phyloP scores from a whole-genome alignment of 164 flowering plant species.

The Tetrastigma voinierianum region DNA sequence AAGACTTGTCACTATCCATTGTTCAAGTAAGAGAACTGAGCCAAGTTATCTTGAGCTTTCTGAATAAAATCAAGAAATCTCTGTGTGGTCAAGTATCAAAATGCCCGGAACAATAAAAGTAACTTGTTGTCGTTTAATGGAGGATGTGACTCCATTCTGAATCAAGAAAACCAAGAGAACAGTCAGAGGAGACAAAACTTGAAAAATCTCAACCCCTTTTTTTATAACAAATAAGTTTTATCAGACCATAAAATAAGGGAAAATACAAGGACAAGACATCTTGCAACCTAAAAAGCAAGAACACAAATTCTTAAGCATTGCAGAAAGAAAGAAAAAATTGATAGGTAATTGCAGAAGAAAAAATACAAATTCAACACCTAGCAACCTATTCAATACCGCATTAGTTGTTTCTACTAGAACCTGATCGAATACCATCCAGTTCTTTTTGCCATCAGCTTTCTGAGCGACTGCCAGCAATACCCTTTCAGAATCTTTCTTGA shows the following conservation, averaged over 20 bases:
- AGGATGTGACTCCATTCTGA: slow-evolving; percentile 80
- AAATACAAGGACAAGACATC: too few species aligned
- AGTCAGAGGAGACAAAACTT: slow-evolving; percentile 7
- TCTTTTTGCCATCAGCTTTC: slow-evolving; percentile 94
- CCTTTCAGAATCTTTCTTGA: slow-evolving; percentile 84
- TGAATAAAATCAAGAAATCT: slow-evolving; percentile 60
- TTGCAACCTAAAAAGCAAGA: too few species aligned
- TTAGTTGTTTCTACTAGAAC: slow-evolving; percentile 49
- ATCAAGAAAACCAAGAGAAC: slow-evolving; percentile 9
- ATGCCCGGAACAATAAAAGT: slow-evolving; percentile 86
- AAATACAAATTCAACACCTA: slow-evolving; percentile 31
- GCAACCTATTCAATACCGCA: slow-evolving; percentile 44
- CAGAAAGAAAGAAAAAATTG: too few species aligned
- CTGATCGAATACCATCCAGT: slow-evolving; percentile 98
- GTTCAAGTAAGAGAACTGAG: slow-evolving; percentile 25
- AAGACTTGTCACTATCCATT: neutral
- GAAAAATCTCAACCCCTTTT: neutral
- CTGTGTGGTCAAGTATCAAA: slow-evolving; percentile 60
- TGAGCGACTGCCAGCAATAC: slow-evolving; percentile 79
- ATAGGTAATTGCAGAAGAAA: too few species aligned
- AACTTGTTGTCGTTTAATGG: slow-evolving; percentile 90
- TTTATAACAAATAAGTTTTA: neutral
- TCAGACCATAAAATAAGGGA: too few species aligned
- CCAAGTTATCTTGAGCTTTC: slow-evolving; percentile 70
- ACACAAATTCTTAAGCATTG: neutral